Evolutionary conservation across 768 basidiomycete genomes (phyloP).

Genomic region (Phlebiopsis gigantea): DNA sequence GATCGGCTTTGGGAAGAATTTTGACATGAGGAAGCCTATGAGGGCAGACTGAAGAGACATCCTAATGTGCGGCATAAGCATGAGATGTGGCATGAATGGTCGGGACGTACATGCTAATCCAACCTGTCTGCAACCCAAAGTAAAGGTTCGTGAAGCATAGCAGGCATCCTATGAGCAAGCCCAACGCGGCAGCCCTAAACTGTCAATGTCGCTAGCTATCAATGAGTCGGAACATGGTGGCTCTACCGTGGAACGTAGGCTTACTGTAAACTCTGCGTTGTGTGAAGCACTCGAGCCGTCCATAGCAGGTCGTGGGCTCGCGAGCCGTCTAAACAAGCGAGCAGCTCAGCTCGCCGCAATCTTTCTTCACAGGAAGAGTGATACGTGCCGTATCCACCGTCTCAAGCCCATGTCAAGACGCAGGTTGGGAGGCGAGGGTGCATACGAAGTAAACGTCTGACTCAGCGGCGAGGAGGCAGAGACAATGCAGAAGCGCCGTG

Average conservation of each 20-base stretch:
- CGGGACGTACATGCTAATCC: conserved; percentile 72
- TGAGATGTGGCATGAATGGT: not conserved
- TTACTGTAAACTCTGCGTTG: conserved; percentile 2
- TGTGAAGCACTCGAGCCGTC: not conserved
- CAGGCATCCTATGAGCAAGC: conserved; percentile 79
- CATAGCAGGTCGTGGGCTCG: not conserved
- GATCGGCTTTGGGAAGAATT: conserved; percentile 63
- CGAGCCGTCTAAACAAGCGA: not conserved
- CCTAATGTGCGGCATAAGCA: conserved; percentile 38
- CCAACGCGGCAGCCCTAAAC: conserved; percentile 59
- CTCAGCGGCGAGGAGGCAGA: not conserved
- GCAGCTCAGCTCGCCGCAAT: not conserved
- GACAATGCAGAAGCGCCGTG: not conserved
- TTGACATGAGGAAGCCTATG: conserved; percentile 83
- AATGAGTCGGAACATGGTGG: not conserved
- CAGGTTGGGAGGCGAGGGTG: not conserved
- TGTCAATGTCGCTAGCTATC: conserved; percentile 5
- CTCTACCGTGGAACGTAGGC: not conserved
- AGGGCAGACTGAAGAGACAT: conserved; percentile 95
- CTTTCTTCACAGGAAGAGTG: not conserved
- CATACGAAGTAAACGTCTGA: not conserved
- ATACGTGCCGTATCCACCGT: conserved; percentile 2
- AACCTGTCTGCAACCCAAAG: conserved; percentile 83
- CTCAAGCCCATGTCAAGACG: not conserved
- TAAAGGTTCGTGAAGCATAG: conserved; percentile 92